Percentiles rank a stretch among this genome's conserved stretches.
phyloP scores from a whole-genome alignment of 805 yeast species.

The Ogataea kodamae region DNA sequence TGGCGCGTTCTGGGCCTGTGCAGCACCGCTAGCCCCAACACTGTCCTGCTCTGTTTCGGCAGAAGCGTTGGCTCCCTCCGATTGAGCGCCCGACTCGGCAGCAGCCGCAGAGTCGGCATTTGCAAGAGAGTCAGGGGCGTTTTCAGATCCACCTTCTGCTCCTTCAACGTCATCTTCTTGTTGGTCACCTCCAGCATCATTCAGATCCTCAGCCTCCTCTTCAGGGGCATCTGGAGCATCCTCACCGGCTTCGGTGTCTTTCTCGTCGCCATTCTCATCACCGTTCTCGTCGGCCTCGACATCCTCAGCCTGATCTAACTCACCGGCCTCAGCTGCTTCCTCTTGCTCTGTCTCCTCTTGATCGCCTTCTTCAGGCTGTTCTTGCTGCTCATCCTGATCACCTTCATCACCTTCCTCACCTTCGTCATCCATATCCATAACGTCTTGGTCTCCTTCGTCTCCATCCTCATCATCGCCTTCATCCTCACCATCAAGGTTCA shows the following conservation, averaged over 20 bases:
- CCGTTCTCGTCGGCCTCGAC: conserved; percentile 29
- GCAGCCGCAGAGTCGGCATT: conserved; percentile 34
- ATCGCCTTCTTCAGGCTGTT: conserved; percentile 57
- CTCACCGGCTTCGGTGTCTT: conserved; percentile 25
- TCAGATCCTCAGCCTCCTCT: conserved; percentile 29
- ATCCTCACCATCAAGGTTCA: conserved; percentile 26
- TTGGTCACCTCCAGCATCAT: conserved; percentile 23
- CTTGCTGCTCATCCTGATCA: conserved; percentile 28
- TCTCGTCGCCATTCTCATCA: conserved; percentile 11
- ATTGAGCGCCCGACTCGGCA: conserved; percentile 33
- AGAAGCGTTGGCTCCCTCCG: conserved; percentile 38
- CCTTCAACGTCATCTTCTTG: conserved; percentile 34
- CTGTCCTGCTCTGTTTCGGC: conserved; percentile 48
- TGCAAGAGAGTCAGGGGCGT: conserved; percentile 33
- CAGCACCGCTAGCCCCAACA: conserved; percentile 57
- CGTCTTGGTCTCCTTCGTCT: conserved; percentile 21
- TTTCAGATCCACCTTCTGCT: conserved; percentile 30
- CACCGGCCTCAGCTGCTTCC: conserved; percentile 33
- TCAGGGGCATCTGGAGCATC: conserved; percentile 28
- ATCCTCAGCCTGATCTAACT: conserved; percentile 24
- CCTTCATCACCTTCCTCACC: conserved; percentile 31
- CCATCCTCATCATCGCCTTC: conserved; percentile 32
- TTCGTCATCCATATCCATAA: conserved; percentile 27
- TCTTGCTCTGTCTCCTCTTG: conserved; percentile 59
- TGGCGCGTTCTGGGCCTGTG: conserved; percentile 39